Evolutionary conservation across 164 flowering plant genomes (phyloP).

Genomic region (Magnolia sinica): DNA sequence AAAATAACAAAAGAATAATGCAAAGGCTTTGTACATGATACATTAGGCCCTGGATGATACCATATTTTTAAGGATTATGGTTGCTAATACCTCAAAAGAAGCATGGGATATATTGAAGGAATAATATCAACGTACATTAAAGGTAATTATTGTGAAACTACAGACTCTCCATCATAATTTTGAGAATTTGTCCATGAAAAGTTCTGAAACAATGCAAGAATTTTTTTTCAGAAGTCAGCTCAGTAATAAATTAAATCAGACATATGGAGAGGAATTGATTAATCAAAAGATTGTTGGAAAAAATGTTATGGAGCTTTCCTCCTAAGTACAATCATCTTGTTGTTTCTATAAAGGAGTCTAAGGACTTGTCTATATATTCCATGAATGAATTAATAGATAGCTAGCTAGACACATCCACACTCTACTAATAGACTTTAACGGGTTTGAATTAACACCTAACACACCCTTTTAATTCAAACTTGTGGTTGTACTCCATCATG

Average conservation of each 20-base stretch:
- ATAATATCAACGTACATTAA: neutral
- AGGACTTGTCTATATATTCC: too few species aligned
- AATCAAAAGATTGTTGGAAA: conserved; percentile 14
- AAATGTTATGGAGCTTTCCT: neutral
- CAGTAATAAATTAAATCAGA: conserved; percentile 7
- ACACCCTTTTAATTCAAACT: too few species aligned
- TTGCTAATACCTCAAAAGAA: neutral
- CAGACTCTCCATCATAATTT: neutral
- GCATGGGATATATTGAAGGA: neutral
- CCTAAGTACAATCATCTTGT: too few species aligned
- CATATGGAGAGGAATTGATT: neutral
- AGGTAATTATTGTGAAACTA: neutral
- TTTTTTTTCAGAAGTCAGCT: neutral
- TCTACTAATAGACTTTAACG: too few species aligned
- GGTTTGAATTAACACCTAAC: too few species aligned
- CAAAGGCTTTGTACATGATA: too few species aligned
- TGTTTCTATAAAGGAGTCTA: too few species aligned
- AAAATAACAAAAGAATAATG: neutral
- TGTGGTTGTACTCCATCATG: too few species aligned
- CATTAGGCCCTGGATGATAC: neutral
- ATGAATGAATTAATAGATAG: too few species aligned
- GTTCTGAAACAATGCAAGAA: neutral
- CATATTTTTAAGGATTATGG: neutral
- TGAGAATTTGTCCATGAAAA: conserved; percentile 1
- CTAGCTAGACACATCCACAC: too few species aligned